Evolutionary conservation across 139 green algal genomes (phyloP).

Genomic region (Volvox africanus): DNA sequence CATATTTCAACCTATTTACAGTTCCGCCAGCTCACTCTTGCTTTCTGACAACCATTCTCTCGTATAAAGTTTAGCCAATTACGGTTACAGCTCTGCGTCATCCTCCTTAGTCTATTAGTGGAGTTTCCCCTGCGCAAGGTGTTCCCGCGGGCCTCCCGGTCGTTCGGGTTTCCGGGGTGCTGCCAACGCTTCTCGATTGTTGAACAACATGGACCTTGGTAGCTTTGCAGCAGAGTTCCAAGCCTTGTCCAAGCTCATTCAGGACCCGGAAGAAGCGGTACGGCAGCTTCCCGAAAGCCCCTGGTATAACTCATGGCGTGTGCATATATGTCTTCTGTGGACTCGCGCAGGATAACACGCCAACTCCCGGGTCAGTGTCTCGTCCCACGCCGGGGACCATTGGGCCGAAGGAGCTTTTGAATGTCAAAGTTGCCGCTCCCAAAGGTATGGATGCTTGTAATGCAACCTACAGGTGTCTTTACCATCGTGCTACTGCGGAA

Average conservation of each 20-base stretch:
- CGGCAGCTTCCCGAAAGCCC: background rate
- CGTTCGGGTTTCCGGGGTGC: background rate
- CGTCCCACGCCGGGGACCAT: conserved; percentile 58
- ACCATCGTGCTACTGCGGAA: no score
- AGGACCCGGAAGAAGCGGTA: conserved; percentile 39
- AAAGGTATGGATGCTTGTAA: conserved; percentile 48
- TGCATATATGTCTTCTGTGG: background rate
- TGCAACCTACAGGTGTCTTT: no score
- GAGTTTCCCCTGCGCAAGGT: no score
- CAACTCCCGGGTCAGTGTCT: conserved; percentile 14
- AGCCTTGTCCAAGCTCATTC: conserved; percentile 53
- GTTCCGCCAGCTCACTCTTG: no score
- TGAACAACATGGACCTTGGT: background rate
- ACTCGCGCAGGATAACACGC: background rate
- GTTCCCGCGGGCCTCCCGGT: no score
- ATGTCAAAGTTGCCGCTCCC: conserved; percentile 64
- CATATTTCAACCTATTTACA: no score
- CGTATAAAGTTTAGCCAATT: no score
- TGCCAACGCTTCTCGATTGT: background rate
- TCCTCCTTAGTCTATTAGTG: no score
- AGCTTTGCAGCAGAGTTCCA: conserved; percentile 54
- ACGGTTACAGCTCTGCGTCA: no score
- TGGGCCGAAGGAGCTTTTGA: conserved; percentile 65
- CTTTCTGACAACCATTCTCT: no score
- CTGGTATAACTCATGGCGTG: background rate